A percentile compares a stretch with the other conserved stretches of the same genome.
phyloP scores from a whole-genome alignment of 2,329 filamentous ascomycete genomes.

The Rutstroemia sp. region DNA sequence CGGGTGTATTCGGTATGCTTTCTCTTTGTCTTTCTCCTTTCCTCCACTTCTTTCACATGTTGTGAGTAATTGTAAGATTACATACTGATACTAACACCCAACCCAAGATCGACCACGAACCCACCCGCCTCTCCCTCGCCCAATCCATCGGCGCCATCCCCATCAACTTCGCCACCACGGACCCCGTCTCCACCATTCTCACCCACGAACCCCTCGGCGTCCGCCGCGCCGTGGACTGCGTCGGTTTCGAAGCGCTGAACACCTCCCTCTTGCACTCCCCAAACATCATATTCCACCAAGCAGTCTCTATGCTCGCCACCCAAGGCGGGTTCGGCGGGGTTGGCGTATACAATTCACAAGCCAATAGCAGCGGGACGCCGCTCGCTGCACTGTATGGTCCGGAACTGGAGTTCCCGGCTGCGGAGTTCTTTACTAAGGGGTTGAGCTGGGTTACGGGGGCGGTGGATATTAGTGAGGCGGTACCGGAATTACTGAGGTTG shows the following conservation, averaged over 20 bases:
- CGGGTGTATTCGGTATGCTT: too few species aligned
- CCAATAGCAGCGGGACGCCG: too few species aligned
- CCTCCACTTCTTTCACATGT: too few species aligned
- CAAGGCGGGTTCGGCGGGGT: constrained; percentile 25
- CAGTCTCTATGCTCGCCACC: constrained; percentile 23
- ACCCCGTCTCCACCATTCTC: constrained; percentile 54
- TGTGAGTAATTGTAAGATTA: too few species aligned
- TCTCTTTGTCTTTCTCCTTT: too few species aligned
- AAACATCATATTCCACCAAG: constrained; percentile 38
- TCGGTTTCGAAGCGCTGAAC: constrained; percentile 57
- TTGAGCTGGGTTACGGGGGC: constrained; percentile 62
- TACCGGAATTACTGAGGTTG: constrained; percentile 51
- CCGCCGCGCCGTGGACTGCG: constrained; percentile 56
- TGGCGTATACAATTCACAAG: too few species aligned
- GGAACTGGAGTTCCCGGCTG: too few species aligned
- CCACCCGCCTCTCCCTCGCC: constrained; percentile 49
- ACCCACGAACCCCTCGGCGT: constrained; percentile 51
- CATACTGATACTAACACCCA: too few species aligned
- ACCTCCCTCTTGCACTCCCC: constrained; percentile 48
- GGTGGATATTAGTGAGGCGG: constrained; percentile 59
- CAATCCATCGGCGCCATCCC: constrained; percentile 54
- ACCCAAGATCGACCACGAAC: constrained; percentile 39
- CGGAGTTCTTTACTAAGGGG: constrained; percentile 51
- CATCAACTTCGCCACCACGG: constrained; percentile 52
- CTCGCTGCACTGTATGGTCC: too few species aligned